Evolutionary conservation across 169 alveolate species (phyloP).

Genomic region (Plasmodium coatneyi): DNA sequence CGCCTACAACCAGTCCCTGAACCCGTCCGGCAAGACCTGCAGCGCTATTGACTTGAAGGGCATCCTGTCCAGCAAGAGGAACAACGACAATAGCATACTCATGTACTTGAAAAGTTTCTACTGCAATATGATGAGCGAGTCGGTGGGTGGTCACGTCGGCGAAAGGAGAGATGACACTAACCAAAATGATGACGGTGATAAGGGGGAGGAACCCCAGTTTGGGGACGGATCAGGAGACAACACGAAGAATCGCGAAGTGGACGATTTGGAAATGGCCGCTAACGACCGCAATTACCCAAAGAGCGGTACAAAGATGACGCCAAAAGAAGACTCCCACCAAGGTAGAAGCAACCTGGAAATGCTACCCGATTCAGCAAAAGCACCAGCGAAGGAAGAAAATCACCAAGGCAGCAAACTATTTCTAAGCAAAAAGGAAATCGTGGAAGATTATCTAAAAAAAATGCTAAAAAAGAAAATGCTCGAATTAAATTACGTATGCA

Average conservation of each 20-base stretch:
- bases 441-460: constrained; percentile 63
- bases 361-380: background rate
- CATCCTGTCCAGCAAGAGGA: constrained; percentile 42
- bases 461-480: constrained; percentile 67
- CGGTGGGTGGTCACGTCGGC: background rate
- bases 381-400: background rate
- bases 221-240: background rate
- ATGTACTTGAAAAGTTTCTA: constrained; percentile 53
- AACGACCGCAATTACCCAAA: background rate
- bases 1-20: constrained; percentile 62
- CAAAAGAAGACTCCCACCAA: background rate
- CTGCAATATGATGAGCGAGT: constrained; percentile 41
- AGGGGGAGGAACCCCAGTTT: background rate
- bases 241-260: background rate
- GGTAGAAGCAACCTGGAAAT: background rate
- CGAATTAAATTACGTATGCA: constrained; percentile 67
- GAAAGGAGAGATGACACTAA: background rate
- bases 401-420: background rate
- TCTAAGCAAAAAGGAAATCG: constrained; percentile 65
- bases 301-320: background rate
- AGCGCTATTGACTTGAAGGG: constrained; percentile 15
- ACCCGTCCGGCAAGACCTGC: background rate
- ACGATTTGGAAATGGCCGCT: background rate
- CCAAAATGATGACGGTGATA: background rate
- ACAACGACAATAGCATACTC: constrained; percentile 46